Percentiles rank a stretch among this genome's conserved stretches.
phyloP scores from a whole-genome alignment of 2,329 filamentous ascomycete species.

The Aspergillus intermedius region DNA sequence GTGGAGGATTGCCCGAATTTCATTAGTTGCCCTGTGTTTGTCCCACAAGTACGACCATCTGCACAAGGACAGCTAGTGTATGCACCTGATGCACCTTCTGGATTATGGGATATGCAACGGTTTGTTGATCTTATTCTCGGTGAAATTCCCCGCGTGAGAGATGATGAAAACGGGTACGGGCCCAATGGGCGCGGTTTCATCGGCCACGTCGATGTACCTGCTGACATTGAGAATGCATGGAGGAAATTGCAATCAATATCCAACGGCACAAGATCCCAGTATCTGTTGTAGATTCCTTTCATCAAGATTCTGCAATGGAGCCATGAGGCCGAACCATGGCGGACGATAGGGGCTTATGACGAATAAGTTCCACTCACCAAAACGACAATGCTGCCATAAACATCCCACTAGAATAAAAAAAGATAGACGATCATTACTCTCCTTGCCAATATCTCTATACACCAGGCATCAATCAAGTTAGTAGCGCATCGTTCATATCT shows the following conservation, averaged over 20 bases:
- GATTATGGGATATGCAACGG: conserved; percentile 33
- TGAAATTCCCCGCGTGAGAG: conserved; percentile 39
- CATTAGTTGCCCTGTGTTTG: conserved; percentile 15
- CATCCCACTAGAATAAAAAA: too few relatives aligned
- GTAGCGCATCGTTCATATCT: neutral
- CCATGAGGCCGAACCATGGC: too few relatives aligned
- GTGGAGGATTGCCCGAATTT: conserved; percentile 14
- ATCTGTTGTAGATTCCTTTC: too few relatives aligned
- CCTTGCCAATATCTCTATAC: too few relatives aligned
- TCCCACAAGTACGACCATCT: conserved; percentile 10
- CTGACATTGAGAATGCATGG: conserved; percentile 31
- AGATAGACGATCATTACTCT: too few relatives aligned
- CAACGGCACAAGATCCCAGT: too few relatives aligned
- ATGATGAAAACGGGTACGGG: conserved; percentile 40
- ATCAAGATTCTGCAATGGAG: too few relatives aligned
- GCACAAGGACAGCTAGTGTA: conserved; percentile 5
- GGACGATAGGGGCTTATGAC: too few relatives aligned
- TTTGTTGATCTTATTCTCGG: conserved; percentile 40
- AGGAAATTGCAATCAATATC: conserved; percentile 2
- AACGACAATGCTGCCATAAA: too few relatives aligned
- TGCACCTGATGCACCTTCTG: conserved; percentile 3
- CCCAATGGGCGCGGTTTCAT: conserved; percentile 41
- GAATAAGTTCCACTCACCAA: too few relatives aligned
- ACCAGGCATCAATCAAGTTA: too few relatives aligned
- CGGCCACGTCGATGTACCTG: conserved; percentile 38